Conservation (phyloP, 306 rosid genomes). For the Medicago lupulina region DNA sequence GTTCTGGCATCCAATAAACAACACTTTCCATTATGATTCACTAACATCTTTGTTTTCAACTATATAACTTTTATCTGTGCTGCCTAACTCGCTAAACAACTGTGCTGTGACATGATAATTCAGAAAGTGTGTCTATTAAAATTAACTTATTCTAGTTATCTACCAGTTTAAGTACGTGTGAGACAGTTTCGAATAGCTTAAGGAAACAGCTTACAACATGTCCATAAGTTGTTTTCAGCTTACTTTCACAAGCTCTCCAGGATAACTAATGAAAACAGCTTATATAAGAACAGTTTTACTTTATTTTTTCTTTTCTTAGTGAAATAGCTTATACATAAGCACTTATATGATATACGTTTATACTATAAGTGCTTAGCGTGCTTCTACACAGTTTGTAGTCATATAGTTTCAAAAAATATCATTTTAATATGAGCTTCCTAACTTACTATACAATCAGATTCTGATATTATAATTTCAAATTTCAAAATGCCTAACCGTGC, state of each 20-base stretch:
- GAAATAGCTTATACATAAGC: not conserved
- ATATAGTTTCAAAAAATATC: too few relatives aligned
- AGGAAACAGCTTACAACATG: not conserved
- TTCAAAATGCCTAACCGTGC: not conserved
- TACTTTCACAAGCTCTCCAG: too few relatives aligned
- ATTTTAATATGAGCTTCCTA: too few relatives aligned
- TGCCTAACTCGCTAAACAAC: not conserved
- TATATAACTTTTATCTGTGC: too few relatives aligned
- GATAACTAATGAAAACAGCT: not conserved
- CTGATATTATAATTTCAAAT: too few relatives aligned
- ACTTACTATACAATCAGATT: too few relatives aligned
- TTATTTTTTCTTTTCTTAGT: not conserved
- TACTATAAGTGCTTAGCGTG: too few relatives aligned
- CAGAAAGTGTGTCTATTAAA: too few relatives aligned
- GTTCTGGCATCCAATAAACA: conserved; percentile 11
- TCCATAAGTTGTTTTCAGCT: not conserved
- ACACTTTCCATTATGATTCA: not conserved
- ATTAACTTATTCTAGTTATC: too few relatives aligned
- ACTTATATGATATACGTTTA: not conserved
- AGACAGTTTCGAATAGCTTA: not conserved
- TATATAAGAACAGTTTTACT: not conserved
- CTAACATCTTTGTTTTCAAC: not conserved
- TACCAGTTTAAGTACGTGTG: not conserved
- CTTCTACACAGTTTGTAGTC: too few relatives aligned
- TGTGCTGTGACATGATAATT: not conserved